A percentile compares a stretch with the other conserved stretches of the same genome.
Evolutionary conservation across 73 alveolate species (phyloP).

Genomic region (Halteria grandinella): DNA sequence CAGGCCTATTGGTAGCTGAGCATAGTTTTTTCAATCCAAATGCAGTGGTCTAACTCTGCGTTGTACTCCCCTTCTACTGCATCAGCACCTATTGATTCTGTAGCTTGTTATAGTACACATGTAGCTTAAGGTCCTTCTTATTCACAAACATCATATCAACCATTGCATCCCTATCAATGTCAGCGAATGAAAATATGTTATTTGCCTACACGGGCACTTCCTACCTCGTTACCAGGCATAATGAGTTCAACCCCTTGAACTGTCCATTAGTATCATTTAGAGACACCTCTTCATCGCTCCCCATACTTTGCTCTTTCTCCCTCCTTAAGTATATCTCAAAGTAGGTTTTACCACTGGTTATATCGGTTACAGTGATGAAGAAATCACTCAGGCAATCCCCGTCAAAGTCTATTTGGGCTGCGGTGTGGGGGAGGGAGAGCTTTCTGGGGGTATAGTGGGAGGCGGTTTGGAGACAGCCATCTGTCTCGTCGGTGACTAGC

Average conservation of each 20-base stretch:
- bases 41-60: not conserved
- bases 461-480: slow-evolving; percentile 25
- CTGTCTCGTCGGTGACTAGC: slow-evolving; percentile 48
- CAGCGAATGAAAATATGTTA: slow-evolving; percentile 59
- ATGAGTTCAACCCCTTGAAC: slow-evolving; percentile 28
- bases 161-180: slow-evolving; percentile 75
- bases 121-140: slow-evolving; percentile 38
- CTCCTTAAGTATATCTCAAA: slow-evolving; percentile 44
- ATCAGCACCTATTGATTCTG: not conserved
- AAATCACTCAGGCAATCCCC: slow-evolving; percentile 79
- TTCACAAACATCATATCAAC: slow-evolving; percentile 66
- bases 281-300: not conserved
- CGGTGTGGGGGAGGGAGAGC: slow-evolving; percentile 56
- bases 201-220: slow-evolving; percentile 18
- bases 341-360: slow-evolving; percentile 3
- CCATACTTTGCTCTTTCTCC: slow-evolving; percentile 13
- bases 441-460: too few species aligned
- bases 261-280: not conserved
- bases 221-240: slow-evolving; percentile 35
- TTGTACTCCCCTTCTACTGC: not conserved
- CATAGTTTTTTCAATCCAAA: slow-evolving; percentile 28
- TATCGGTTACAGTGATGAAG: slow-evolving; percentile 55
- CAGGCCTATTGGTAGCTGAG: slow-evolving; percentile 24
- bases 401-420: slow-evolving; percentile 65
- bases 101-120: slow-evolving; percentile 29